Conservation (phyloP, 2,329 filamentous ascomycete genomes). For the Penicillium sp. region DNA sequence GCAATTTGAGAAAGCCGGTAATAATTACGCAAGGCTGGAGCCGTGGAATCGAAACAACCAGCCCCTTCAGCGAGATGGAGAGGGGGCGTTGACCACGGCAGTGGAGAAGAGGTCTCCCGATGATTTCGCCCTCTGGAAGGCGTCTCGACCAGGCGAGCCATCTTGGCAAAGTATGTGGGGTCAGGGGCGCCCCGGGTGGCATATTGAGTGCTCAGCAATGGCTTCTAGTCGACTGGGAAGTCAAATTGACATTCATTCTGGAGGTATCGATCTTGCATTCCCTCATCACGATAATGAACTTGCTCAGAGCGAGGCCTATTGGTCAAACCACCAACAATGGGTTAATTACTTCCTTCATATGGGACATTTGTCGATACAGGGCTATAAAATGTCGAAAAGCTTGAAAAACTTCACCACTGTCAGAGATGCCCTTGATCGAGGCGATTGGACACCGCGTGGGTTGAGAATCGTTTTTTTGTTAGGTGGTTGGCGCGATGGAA, state of each 20-base stretch:
- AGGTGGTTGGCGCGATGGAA: constrained; percentile 83
- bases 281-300: constrained; percentile 93
- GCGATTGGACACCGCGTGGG: constrained; percentile 71
- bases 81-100: constrained; percentile 69
- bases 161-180: constrained; percentile 89
- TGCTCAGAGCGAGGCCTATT: constrained; percentile 87
- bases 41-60: constrained; percentile 79
- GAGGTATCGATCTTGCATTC: constrained; percentile 86
- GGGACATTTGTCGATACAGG: constrained; percentile 84
- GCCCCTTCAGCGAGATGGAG: constrained; percentile 69
- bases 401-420: constrained; percentile 97
- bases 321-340: constrained; percentile 63
- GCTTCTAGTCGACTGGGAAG: constrained; percentile 80
- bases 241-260: constrained; percentile 88
- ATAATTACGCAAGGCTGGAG: constrained; percentile 79
- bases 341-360: constrained; percentile 96
- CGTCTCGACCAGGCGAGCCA: constrained; percentile 85
- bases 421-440: constrained; percentile 67
- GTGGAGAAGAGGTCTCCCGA: constrained; percentile 69
- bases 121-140: constrained; percentile 94
- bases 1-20: constrained; percentile 78
- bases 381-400: constrained; percentile 93
- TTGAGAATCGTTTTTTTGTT: constrained; percentile 84
- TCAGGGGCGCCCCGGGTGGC: constrained; percentile 84
- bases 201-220: constrained; percentile 97